Base-by-base conservation (phyloP, 164 flowering plant species). In the Santalum album region DNA sequence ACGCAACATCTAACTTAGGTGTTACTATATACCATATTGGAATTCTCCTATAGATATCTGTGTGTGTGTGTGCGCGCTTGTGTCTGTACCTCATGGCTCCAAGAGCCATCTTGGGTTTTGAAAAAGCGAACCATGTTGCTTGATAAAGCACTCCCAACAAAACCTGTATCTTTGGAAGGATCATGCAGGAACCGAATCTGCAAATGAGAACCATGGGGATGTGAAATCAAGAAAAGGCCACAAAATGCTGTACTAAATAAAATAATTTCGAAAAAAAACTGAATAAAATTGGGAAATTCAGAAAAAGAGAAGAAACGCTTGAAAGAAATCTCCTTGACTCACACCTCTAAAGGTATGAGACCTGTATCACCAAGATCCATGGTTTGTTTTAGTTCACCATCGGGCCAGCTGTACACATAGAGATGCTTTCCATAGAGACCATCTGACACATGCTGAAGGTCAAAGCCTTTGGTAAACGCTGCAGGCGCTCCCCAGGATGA, bases 401-500 rank as follows among this genome's bases (percentile, higher is more conserved):
- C 83, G 18, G 99, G 99, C 97, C 97, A 92, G 71, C 83, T 79
- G 64, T 92, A 92, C 10, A 92, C 99, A 69, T 71, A 53, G 25
- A 92, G 65, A 68, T 92, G 95, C 64, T 85, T 82, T 27, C 99
- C 99, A 61, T 92, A 92, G 1, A 81, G 75, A 57, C 98, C 99
- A 65, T 89, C 91, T 11, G 96, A 38, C 35, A 92, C 96, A 68
- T 89, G 78, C 68, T 92, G 84, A 52, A 69, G 95, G 66, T 87
- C 50, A 59, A 92, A 92, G 7, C 99, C 99, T 72, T 80, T 79
- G 24, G 86, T 75, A 66, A 92, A 92, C 52, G 99, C 96, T n/a
- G 66, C 46, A 27, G 99, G 99, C 26, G 99, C 99, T 53, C 96
- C 99, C 99, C 96, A 92, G 12, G 99, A 89, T 45, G 90, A 72